These are phyloP conservation scores for Mortierella sp. DNA, from an alignment of 371 early-diverging fungal species.

Conservation along the genomic window DNA sequence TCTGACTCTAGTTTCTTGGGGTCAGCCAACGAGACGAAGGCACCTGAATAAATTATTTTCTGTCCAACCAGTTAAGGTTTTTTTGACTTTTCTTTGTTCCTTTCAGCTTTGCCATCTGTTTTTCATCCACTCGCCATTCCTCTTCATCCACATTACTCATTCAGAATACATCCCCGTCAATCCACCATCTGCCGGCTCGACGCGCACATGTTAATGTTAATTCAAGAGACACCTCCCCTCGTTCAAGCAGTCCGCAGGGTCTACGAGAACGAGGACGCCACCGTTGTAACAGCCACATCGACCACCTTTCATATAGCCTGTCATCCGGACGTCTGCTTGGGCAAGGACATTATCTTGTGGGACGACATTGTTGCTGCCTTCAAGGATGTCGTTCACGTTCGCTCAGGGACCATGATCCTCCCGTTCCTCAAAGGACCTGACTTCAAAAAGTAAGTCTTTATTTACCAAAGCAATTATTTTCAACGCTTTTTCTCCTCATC, in stretches of 20 bases:
- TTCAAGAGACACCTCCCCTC: background rate
- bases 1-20: too few relatives aligned
- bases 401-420: background rate
- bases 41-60: too few relatives aligned
- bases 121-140: too few relatives aligned
- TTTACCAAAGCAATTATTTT: background rate
- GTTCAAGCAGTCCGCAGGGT: background rate
- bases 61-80: too few relatives aligned
- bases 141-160: too few relatives aligned
- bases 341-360: background rate
- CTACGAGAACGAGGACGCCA: background rate
- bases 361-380: background rate
- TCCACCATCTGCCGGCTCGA: too few relatives aligned
- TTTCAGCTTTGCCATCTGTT: too few relatives aligned
- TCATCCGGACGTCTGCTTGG: background rate
- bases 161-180: too few relatives aligned
- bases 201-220: background rate
- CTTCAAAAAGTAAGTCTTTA: background rate
- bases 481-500: background rate
- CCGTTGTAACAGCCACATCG: background rate
- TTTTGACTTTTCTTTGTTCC: too few relatives aligned
- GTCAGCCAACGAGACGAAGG: too few relatives aligned
- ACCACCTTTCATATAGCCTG: background rate
- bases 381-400: background rate
- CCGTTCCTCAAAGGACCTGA: background rate